Base-by-base conservation (phyloP, 108 stramenopile genomes). In the Stephanodiscus minutulus region DNA sequence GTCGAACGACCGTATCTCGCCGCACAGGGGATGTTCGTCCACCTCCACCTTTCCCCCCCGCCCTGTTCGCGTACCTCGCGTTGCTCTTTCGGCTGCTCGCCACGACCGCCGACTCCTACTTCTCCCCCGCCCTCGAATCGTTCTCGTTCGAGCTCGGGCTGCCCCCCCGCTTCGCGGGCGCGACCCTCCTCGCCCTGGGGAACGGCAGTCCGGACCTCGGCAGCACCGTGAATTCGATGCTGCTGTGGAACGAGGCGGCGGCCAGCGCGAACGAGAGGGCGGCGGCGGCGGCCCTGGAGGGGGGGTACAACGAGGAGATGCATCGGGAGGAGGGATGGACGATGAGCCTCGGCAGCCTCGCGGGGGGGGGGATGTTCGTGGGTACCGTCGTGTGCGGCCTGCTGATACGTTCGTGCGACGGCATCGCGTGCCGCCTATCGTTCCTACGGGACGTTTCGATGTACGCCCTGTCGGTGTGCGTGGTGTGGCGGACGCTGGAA, bases 151-250 rank as follows among this genome's bases (percentile, higher is more conserved):
- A 85, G 53, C 24, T 89, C 48, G 72, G 88, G 24, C 62, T 94
- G 50, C 77, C 90, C 3, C 86, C 87, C 1, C 68, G 90, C 5
- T 84, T 94, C 56, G 90, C 91, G n/a, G 92, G 92, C 9, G 92
- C 91, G 50, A 92, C 92, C 7, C 70, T 91, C 15, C 74, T 94
- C 9, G 90, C 92, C 13, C 58, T 94, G 36, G 92, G 92, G 20
- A 94, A 94, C 74, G 92, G 92, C 12, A 88, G 89, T 44, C 89
- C 92, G 7, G 92, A 94, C 67, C 79, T 91, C 31, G 87, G 85
- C 20, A 68, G 86, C 21, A 81, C 87, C 5, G 73, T 92, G 35
- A 85, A 86, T 39, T 79, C 88, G 20, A 66, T 90, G 12, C 44
- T 66, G 20, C 28, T 56, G 8, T 79, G 77, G 77, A 72, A 79